Evolutionary conservation across 139 green algal species (phyloP).

Genomic region (Yamagishiella unicocca): DNA sequence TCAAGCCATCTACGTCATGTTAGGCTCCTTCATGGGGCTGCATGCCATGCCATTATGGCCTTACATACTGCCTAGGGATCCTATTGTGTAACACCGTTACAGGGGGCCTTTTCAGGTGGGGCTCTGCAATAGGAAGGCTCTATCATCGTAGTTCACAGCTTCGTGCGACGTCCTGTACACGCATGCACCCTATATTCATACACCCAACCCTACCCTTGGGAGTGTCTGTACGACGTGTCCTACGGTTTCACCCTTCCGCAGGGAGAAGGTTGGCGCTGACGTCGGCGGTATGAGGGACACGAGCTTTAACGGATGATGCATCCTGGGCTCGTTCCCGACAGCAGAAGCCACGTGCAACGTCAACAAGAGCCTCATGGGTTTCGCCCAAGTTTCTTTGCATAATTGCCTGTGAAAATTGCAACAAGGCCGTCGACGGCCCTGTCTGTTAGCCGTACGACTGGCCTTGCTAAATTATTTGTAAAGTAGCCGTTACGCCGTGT

Average conservation of each 20-base stretch:
- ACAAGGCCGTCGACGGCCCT: no score
- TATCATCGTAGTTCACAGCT: no score
- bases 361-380: neutral
- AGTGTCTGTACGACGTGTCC: neutral
- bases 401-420: no score
- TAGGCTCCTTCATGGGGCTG: no score
- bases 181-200: neutral
- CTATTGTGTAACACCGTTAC: neutral
- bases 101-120: neutral
- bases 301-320: neutral
- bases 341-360: neutral
- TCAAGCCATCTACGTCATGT: no score
- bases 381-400: neutral
- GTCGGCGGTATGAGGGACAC: neutral
- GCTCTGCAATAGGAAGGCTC: neutral
- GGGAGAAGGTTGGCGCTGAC: neutral
- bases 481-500: no score
- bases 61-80: no score
- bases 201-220: neutral
- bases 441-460: no score
- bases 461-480: no score
- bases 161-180: no score
- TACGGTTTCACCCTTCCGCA: neutral
- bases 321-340: neutral
- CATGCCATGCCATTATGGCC: no score